Percentiles rank a stretch among this genome's conserved stretches.
These are phyloP conservation scores for Backusella morwellensis DNA, from an alignment of 192 early-diverging fungal species.

Conservation along the genomic window DNA sequence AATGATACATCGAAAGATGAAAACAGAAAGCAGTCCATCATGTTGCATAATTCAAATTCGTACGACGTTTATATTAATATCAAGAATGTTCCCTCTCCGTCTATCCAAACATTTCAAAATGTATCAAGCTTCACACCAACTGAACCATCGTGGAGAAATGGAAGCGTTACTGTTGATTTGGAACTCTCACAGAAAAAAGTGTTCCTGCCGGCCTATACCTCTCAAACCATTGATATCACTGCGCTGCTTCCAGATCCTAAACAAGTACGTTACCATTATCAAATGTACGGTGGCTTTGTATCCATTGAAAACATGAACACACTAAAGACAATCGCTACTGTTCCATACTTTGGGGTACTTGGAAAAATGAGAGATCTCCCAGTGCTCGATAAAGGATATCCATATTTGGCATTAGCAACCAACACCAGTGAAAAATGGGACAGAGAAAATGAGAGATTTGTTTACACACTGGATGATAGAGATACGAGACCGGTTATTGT, in stretches of 20 bases:
- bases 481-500: slow-evolving; percentile 43
- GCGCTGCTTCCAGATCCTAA: slow-evolving; percentile 16
- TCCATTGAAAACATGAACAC: slow-evolving; percentile 18
- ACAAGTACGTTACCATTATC: slow-evolving; percentile 25
- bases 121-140: background rate
- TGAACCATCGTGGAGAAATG: slow-evolving; percentile 1
- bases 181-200: slow-evolving; percentile 10
- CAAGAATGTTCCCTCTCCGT: slow-evolving; percentile 32
- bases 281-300: slow-evolving; percentile 48
- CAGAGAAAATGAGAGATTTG: background rate
- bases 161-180: slow-evolving; percentile 4
- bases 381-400: slow-evolving; percentile 27
- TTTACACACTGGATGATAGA: slow-evolving; percentile 17
- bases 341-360: slow-evolving; percentile 51
- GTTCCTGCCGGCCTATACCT: slow-evolving; percentile 9
- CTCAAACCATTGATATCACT: slow-evolving; percentile 8
- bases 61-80: slow-evolving; percentile 36
- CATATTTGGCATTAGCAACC: slow-evolving; percentile 2
- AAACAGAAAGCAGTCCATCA: slow-evolving; percentile 35
- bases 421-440: background rate
- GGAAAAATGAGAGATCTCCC: slow-evolving; percentile 45
- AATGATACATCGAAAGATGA: slow-evolving; percentile 42
- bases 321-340: slow-evolving; percentile 20
- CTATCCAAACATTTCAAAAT: slow-evolving; percentile 39
- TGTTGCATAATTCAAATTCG: slow-evolving; percentile 42